Evolutionary conservation across 1,284 basidiomycete genomes (phyloP).

Genomic region (Boletellus deceptivus): DNA sequence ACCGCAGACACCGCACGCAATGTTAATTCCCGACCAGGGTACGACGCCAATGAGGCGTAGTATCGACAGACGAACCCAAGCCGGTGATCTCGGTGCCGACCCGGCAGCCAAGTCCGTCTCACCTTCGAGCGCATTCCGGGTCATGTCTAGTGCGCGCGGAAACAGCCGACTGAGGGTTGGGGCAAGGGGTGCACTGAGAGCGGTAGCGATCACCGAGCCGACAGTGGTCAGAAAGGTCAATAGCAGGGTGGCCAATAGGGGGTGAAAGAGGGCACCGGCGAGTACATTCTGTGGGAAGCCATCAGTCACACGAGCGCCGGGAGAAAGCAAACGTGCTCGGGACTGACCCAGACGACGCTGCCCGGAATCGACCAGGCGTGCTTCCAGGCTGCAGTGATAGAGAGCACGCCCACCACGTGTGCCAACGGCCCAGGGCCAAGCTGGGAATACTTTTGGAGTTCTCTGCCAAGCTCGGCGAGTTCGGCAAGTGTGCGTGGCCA

Average conservation of each 20-base stretch:
- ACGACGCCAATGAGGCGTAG: constrained; percentile 87
- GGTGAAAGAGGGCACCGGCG: constrained; percentile 83
- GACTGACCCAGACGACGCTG: constrained; percentile 77
- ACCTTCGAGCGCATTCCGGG: constrained; percentile 65
- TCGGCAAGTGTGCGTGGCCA: constrained; percentile 76
- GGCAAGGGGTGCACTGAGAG: constrained; percentile 79
- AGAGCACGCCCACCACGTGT: constrained; percentile 79
- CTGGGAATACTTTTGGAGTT: constrained; percentile 73
- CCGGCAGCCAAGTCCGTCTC: constrained; percentile 37
- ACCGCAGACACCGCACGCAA: constrained; percentile 87
- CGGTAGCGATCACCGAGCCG: constrained; percentile 79
- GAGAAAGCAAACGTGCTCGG: constrained; percentile 29
- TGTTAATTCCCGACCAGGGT: constrained; percentile 93
- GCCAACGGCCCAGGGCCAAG: constrained; percentile 59
- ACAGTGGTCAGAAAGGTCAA: constrained; percentile 81
- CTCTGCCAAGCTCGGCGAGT: constrained; percentile 68
- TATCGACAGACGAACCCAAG: constrained; percentile 83
- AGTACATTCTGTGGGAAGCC: constrained; percentile 69
- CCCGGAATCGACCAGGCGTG: constrained; percentile 94
- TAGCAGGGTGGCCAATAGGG: constrained; percentile 73
- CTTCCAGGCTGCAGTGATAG: constrained; percentile 87
- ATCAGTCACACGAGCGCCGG: constrained; percentile 22
- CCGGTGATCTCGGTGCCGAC: constrained; percentile 48
- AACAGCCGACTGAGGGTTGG: constrained; percentile 79
- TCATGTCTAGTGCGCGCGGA: constrained; percentile 81